Evolutionary conservation across 192 early-diverging fungal genomes (phyloP), one percentile per base, ranked within the genome.

Genomic region (Linderina pennispora): DNA sequence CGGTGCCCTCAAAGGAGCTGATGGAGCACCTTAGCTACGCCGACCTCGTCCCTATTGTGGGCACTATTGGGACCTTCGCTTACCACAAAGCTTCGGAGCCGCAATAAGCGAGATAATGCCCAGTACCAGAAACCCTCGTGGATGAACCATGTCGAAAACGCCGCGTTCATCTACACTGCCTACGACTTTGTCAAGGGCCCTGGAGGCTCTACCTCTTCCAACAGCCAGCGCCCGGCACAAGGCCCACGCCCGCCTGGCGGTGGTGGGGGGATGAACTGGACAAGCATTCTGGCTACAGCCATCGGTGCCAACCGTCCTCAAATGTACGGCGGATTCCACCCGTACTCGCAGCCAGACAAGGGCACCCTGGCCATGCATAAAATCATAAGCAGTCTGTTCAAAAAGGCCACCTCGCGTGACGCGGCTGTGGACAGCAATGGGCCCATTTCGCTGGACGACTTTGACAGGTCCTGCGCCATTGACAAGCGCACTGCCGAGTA

Each of bases 371-470:
- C 58, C 34, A 43, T 70, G 18, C 48, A 53, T 48, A 70, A 70
- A 21, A 62, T 70, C 51, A 58, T 70, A 55, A 31, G 59, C 36
- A 41, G 55, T 17, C 51, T 70, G 32, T 70, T 70, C 48, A 58
- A 58, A 38, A 46, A 31, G 28, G 28, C 28, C 28, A 31, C n/a
- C n/a, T n/a, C n/a, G n/a, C n/a, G n/a, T n/a, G n/a, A n/a, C n/a
- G n/a, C n/a, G n/a, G n/a, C n/a, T n/a, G n/a, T n/a, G n/a, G n/a
- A n/a, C n/a, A n/a, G n/a, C n/a, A n/a, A n/a, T n/a, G n/a, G n/a
- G n/a, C n/a, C n/a, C n/a, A n/a, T n/a, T n/a, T n/a, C n/a, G n/a
- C 26, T 69, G 16, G 44, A 48, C 35, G 36, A 28, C 1, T 70
- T 70, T 28, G 66, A 70, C 41, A 52, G 53, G 43, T 48, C 44